A percentile compares a stretch with the other conserved stretches of the same genome.
Conservation (phyloP, 169 alveolate species). For the Plasmodium berghei region DNA sequence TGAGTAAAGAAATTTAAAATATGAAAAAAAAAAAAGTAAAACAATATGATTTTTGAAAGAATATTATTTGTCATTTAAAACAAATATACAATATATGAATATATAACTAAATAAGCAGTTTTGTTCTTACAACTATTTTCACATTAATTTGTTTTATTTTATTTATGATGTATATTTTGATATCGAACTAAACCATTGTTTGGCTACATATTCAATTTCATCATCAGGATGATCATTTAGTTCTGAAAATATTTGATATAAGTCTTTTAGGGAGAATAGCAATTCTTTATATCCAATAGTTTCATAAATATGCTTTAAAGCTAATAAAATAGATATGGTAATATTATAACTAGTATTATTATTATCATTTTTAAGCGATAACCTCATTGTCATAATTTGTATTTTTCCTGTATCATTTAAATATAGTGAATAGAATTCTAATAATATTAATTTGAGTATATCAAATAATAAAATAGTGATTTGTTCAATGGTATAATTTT, state of each 20-base stretch:
- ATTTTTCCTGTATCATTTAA: constrained; percentile 62
- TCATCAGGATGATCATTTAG: constrained; percentile 74
- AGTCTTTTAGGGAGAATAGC: constrained; percentile 40
- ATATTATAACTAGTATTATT: constrained; percentile 37
- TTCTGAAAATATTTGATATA: constrained; percentile 65
- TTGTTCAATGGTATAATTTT: constrained; percentile 8
- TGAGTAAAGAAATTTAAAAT: too few relatives aligned
- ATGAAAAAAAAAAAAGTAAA: too few relatives aligned
- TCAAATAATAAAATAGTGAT: constrained; percentile 24
- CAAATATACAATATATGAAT: too few relatives aligned
- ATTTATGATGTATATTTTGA: constrained; percentile 11
- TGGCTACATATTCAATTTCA: constrained; percentile 49
- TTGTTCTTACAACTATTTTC: too few relatives aligned
- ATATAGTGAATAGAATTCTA: constrained; percentile 31
- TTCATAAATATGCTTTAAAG: constrained; percentile 60
- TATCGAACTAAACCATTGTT: constrained; percentile 56
- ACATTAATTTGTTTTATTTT: too few relatives aligned
- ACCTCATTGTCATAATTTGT: constrained; percentile 73
- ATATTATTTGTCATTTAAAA: too few relatives aligned
- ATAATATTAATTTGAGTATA: constrained; percentile 39
- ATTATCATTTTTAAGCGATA: constrained; percentile 59
- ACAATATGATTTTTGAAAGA: too few relatives aligned
- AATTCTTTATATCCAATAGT: constrained; percentile 63
- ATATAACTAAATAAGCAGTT: too few relatives aligned
- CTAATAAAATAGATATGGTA: constrained; percentile 34